Conservation (phyloP, 2,329 filamentous ascomycete species). For the Salinomyces thailandicus region DNA sequence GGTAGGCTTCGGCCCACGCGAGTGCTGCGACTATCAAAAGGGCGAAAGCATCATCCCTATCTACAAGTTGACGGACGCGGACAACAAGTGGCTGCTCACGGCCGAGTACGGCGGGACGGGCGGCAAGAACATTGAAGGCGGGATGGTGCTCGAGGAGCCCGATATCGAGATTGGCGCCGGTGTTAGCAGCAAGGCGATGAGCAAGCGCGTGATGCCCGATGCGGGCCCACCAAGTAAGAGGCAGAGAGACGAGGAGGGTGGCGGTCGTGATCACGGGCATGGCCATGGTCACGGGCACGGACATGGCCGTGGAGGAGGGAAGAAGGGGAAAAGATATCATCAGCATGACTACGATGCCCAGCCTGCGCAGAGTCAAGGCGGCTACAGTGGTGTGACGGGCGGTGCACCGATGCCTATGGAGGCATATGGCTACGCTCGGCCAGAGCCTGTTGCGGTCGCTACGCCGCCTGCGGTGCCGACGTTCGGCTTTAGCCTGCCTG, state of each 20-base stretch:
- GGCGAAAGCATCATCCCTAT: slow-evolving; percentile 93
- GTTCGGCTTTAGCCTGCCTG: slow-evolving; percentile 24
- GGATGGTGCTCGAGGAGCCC: slow-evolving; percentile 88
- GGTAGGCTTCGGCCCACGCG: slow-evolving; percentile 89
- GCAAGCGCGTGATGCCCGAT: slow-evolving; percentile 26
- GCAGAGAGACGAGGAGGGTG: slow-evolving; percentile 3
- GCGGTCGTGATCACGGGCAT: not conserved
- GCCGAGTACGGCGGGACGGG: slow-evolving; percentile 91
- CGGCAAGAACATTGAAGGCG: slow-evolving; percentile 65
- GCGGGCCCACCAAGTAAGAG: slow-evolving; percentile 13
- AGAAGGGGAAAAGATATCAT: slow-evolving; percentile 3
- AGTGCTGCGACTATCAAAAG: slow-evolving; percentile 91
- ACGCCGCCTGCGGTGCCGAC: slow-evolving; percentile 31
- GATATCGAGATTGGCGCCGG: slow-evolving; percentile 98
- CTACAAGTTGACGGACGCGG: slow-evolving; percentile 82
- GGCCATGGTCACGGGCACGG: not conserved
- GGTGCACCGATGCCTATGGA: slow-evolving; percentile 16
- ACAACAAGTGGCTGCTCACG: slow-evolving; percentile 92
- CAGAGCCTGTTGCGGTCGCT: slow-evolving; percentile 29
- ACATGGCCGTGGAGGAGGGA: not conserved
- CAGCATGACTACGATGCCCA: slow-evolving; percentile 9
- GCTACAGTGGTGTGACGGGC: slow-evolving; percentile 14
- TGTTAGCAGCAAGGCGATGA: slow-evolving; percentile 71
- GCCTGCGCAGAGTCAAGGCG: slow-evolving; percentile 4
- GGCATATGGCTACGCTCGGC: slow-evolving; percentile 19